Evolutionary conservation across 768 basidiomycete genomes (phyloP).

Genomic region (Boletus vermiculosoides): DNA sequence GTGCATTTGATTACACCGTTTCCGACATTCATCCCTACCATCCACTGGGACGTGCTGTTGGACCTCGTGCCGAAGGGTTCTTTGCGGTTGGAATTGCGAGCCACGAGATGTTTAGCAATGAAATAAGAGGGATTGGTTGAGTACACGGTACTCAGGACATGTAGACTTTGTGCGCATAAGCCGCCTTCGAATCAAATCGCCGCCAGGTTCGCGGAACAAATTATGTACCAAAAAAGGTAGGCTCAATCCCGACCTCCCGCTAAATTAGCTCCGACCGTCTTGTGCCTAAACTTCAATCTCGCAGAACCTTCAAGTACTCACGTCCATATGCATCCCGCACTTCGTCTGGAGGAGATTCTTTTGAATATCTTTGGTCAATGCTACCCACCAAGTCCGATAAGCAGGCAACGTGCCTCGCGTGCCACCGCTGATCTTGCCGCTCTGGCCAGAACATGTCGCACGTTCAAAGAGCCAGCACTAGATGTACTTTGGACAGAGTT

Average conservation of each 20-base stretch:
- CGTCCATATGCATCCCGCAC: conserved; percentile 10
- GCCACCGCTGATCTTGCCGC: neutral
- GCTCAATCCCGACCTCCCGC: neutral
- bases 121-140: no score
- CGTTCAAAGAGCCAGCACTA: conserved; percentile 6
- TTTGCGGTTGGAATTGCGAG: no score
- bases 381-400: neutral
- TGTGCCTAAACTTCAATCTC: neutral
- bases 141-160: no score
- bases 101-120: no score
- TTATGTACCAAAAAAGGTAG: neutral
- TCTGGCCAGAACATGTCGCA: conserved; percentile 9
- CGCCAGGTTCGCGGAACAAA: neutral
- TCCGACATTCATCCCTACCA: no score
- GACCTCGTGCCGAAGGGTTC: no score
- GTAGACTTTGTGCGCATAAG: no score
- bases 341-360: conserved; percentile 9
- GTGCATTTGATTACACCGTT: no score
- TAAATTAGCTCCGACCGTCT: neutral
- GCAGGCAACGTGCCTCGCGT: neutral
- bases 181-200: no score
- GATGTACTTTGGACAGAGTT: conserved; percentile 8
- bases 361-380: conserved; percentile 6
- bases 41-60: no score
- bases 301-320: neutral